These are phyloP conservation scores for Solanum phureja DNA, from an alignment of 257 asterid species.

Conservation along the genomic window DNA sequence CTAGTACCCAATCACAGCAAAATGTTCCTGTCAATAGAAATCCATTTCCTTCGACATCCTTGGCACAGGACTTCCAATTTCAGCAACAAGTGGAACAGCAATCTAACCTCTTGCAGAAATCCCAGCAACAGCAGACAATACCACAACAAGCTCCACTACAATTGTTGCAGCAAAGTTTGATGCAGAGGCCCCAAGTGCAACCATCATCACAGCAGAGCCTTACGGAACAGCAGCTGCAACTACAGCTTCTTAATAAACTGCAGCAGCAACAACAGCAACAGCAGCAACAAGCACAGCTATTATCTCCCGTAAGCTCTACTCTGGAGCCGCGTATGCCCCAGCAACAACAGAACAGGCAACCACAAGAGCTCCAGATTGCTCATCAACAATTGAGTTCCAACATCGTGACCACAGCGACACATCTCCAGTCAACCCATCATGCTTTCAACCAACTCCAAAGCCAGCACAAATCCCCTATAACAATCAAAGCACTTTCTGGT, in stretches of 20 bases:
- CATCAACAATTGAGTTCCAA: conserved; percentile 39
- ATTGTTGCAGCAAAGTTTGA: conserved; percentile 39
- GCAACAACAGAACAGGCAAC: conserved; percentile 53
- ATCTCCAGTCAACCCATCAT: conserved; percentile 46
- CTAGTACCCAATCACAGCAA: conserved; percentile 32
- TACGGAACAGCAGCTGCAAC: conserved; percentile 64
- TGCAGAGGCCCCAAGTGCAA: conserved; percentile 46
- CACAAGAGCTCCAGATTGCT: conserved; percentile 28
- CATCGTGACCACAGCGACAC: conserved; percentile 39
- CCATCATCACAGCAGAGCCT: conserved; percentile 42
- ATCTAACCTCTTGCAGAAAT: conserved; percentile 34
- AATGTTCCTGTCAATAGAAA: conserved; percentile 24
- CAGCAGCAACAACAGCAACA: conserved; percentile 37
- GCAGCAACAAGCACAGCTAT: conserved; percentile 37
- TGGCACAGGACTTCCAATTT: conserved; percentile 47
- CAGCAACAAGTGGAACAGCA: conserved; percentile 58
- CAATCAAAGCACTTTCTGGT: conserved; percentile 34
- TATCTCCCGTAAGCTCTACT: conserved; percentile 29
- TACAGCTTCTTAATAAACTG: conserved; percentile 67
- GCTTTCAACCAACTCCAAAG: conserved; percentile 51
- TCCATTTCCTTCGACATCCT: conserved; percentile 42
- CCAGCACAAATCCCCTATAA: conserved; percentile 43
- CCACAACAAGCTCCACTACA: conserved; percentile 40
- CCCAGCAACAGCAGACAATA: conserved; percentile 52
- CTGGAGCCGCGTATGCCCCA: conserved; percentile 46